Evolutionary conservation across 768 basidiomycete genomes (phyloP), one percentile per base, ranked within the genome.

Genomic region (Macrolepiota fuliginosa): DNA sequence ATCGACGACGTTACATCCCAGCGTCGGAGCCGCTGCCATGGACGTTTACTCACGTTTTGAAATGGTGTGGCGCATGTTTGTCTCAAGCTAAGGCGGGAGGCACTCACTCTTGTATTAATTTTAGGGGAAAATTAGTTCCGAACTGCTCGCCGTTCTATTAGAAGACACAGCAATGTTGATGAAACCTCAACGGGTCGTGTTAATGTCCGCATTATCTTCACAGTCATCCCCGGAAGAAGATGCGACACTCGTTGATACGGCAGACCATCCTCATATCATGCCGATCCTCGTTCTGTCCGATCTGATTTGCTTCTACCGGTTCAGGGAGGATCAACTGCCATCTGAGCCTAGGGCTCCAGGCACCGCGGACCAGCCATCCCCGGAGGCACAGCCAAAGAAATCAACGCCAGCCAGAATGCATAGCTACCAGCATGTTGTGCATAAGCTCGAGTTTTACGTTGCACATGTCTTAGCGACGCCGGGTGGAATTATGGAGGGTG

Each of bases 401-500:
- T 25, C 24, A 24, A 51, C 47, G 27, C 32, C 17, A 29, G 17
- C 19, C 13, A 42, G 37, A 24, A 15, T 25, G 22, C 45, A 15
- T 49, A 45, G 32, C 4, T 55, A 54, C 40, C 77, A 74, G 54
- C 82, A 82, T 65, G 71, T 83, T 53, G 70, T 77, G 9, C 84
- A 84, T 65, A 93, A 91, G 73, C 65, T 92, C 25, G 71, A 78
- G 15, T 93, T 88, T 73, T 93, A 92, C 64, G 84, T 84, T 4
- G 88, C 87, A 6, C 83, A 88, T 65, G 69, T 86, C 6, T 61
- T 83, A 22, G 77, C 82, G 0, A 80, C 76, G n/a, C 82, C 88
- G 0, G 66, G 76, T 45, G 63, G 66, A 3, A 67, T 78, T 47
- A 68, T 89, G 49, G 70, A 68, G 52, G 67, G 68, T 9, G 69